Evolutionary conservation across 257 asterid species (phyloP).

Genomic region (Solanum pinnatisectum): DNA sequence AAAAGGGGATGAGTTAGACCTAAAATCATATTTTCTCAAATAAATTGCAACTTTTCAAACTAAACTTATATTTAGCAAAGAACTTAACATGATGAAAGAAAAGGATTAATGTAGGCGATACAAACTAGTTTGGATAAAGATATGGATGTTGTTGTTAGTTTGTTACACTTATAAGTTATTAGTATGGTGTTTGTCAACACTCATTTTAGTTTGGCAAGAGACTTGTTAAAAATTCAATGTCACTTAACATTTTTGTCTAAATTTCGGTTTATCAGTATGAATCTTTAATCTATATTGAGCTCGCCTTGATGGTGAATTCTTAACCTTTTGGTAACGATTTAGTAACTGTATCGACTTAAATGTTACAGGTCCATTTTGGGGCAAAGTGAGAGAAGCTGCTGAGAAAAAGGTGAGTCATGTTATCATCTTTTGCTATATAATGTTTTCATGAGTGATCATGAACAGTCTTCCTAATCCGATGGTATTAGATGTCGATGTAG

Average conservation of each 20-base stretch:
- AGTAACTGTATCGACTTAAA: not conserved
- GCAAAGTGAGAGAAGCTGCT: not conserved
- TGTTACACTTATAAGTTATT: not conserved
- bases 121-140: not conserved
- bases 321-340: not conserved
- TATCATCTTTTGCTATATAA: not conserved
- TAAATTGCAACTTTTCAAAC: not conserved
- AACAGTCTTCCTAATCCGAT: not conserved
- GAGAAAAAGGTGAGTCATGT: not conserved
- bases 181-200: not conserved
- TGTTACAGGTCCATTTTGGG: conserved; percentile 2
- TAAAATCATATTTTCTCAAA: not conserved
- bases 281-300: not conserved
- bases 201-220: not conserved
- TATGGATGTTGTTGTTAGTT: not conserved
- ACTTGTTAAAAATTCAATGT: not conserved
- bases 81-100: not conserved
- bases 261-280: not conserved
- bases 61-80: not conserved
- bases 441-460: not conserved
- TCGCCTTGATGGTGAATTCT: not conserved
- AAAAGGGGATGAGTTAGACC: not conserved
- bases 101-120: not conserved
- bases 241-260: not conserved
- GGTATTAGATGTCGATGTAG: not conserved